phyloP scores from a whole-genome alignment of 441 rosid species.

The Theobroma grandiflorum region DNA sequence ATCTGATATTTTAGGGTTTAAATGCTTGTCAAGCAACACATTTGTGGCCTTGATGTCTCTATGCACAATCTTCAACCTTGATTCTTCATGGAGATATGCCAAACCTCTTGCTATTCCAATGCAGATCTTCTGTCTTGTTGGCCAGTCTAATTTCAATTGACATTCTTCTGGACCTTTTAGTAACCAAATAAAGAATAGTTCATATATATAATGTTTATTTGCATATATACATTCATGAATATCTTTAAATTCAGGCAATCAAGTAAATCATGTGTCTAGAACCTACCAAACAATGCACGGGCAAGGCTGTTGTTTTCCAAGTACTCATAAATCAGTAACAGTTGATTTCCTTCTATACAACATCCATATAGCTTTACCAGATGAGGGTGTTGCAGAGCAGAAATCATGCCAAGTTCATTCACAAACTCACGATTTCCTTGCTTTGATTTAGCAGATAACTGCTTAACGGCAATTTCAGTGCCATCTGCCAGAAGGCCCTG shows the following conservation, averaged over 20 bases:
- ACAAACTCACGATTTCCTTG: constrained; percentile 80
- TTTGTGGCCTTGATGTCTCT: constrained; percentile 61
- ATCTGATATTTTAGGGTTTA: constrained; percentile 54
- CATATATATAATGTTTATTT: not conserved
- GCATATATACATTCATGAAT: not conserved
- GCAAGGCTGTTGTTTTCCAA: constrained; percentile 58
- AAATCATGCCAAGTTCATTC: constrained; percentile 76
- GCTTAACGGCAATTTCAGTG: constrained; percentile 67
- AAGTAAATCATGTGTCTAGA: not conserved
- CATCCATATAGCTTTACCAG: constrained; percentile 60
- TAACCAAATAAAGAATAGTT: not conserved
- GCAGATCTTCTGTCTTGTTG: constrained; percentile 48
- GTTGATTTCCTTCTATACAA: constrained; percentile 54
- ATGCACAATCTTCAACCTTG: constrained; percentile 62
- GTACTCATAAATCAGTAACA: constrained; percentile 55
- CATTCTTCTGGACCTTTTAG: constrained; percentile 28
- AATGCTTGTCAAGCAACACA: constrained; percentile 50
- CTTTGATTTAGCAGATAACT: constrained; percentile 68
- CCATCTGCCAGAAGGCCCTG: constrained; percentile 69
- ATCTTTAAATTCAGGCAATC: not conserved
- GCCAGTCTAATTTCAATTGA: constrained; percentile 49
- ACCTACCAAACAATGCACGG: constrained; percentile 53
- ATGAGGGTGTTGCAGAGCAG: constrained; percentile 62
- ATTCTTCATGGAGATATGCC: constrained; percentile 63
- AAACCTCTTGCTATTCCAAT: constrained; percentile 55